Percentiles rank a stretch among this genome's conserved stretches.
Evolutionary conservation across 2,329 filamentous ascomycete genomes (phyloP).

Genomic region (Botryotinia narcissicola): DNA sequence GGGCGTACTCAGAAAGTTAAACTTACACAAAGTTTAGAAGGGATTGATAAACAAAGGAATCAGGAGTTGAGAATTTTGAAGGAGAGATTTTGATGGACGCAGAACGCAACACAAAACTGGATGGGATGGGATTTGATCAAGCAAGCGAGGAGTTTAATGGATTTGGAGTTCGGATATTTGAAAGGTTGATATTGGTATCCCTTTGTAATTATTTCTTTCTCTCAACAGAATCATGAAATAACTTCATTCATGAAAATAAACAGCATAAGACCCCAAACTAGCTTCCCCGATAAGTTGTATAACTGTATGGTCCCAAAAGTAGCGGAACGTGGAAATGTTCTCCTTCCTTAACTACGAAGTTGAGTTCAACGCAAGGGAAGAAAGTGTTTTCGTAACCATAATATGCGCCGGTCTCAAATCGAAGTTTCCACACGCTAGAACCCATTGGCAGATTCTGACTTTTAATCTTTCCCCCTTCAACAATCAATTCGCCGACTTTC

Average conservation of each 20-base stretch:
- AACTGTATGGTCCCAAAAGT: constrained; percentile 74
- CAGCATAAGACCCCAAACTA: constrained; percentile 38
- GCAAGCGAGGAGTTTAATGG: constrained; percentile 14
- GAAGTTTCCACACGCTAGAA: constrained; percentile 58
- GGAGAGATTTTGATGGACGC: background rate
- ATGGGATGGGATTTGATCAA: constrained; percentile 1
- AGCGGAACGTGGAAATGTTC: constrained; percentile 80
- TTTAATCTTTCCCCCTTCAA: constrained; percentile 13
- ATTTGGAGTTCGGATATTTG: constrained; percentile 13
- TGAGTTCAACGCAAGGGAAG: constrained; percentile 55
- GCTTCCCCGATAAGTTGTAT: constrained; percentile 78
- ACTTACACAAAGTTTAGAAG: constrained; percentile 21
- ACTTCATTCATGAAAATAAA: constrained; percentile 10
- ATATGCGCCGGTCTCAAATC: constrained; percentile 71
- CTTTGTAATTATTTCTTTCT: constrained; percentile 15
- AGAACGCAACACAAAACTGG: constrained; percentile 4
- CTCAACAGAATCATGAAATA: constrained; percentile 1
- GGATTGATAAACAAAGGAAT: background rate
- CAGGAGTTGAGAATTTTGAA: background rate
- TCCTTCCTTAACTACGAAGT: constrained; percentile 49
- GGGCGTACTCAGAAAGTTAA: constrained; percentile 27
- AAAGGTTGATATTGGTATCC: constrained; percentile 17
- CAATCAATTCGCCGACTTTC: constrained; percentile 23
- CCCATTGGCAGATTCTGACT: constrained; percentile 31
- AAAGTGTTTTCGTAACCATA: constrained; percentile 62